phyloP scores from a whole-genome alignment of 768 basidiomycete species.

The Trametes cingulata region DNA sequence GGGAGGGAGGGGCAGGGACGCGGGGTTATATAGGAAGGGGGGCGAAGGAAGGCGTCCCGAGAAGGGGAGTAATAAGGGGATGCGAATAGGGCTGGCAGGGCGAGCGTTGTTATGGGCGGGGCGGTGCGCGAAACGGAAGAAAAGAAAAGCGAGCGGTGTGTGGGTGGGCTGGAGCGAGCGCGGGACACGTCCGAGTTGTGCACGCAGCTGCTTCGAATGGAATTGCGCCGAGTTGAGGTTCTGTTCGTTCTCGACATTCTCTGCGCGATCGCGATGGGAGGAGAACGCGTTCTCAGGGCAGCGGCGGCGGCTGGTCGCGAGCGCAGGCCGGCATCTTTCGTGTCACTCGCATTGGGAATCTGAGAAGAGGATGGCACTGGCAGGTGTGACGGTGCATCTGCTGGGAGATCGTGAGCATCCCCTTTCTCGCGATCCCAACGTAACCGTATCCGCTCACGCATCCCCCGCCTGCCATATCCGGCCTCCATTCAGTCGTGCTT shows the following conservation, averaged over 20 bases:
- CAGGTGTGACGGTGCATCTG: background rate
- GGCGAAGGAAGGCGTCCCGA: slow-evolving; percentile 10
- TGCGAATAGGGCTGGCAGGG: background rate
- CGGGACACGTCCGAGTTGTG: no score
- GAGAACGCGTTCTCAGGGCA: background rate
- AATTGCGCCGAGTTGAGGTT: no score
- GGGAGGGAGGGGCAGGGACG: background rate
- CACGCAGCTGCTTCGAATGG: no score
- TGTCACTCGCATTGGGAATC: background rate
- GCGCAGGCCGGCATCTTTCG: background rate
- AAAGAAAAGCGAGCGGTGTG: background rate
- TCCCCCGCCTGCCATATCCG: background rate
- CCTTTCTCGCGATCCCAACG: background rate
- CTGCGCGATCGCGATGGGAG: no score
- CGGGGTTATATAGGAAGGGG: slow-evolving; percentile 9
- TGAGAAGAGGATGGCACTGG: background rate
- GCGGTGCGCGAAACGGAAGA: slow-evolving; percentile 5
- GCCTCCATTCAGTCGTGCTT: background rate
- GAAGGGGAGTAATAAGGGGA: slow-evolving; percentile 1
- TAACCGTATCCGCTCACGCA: slow-evolving; percentile 7
- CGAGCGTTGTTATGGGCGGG: slow-evolving; percentile 6
- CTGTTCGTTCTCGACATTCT: no score
- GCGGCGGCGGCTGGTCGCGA: background rate
- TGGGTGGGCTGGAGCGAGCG: background rate
- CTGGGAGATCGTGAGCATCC: background rate